Conservation (phyloP, 768 basidiomycete genomes). For the Termitomyces sp. region DNA sequence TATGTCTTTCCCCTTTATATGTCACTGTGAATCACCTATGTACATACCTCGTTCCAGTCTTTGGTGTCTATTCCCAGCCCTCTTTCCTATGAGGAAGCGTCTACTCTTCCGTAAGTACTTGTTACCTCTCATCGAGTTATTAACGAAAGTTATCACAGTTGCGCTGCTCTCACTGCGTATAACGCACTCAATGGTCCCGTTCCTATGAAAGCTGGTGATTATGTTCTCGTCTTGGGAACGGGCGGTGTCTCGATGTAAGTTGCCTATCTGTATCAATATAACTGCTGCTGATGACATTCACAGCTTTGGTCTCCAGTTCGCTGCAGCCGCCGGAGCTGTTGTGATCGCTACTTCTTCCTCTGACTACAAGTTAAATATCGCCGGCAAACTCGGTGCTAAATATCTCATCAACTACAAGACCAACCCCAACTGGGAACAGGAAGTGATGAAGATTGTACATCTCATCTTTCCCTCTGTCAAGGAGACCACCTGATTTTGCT, state of each 20-base stretch:
- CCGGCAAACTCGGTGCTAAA: slow-evolving; percentile 46
- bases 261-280: background rate
- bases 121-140: background rate
- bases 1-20: slow-evolving; percentile 9
- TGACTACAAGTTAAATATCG: slow-evolving; percentile 55
- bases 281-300: background rate
- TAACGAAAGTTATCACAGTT: slow-evolving; percentile 24
- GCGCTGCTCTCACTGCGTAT: slow-evolving; percentile 63
- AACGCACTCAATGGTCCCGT: slow-evolving; percentile 48
- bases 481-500: slow-evolving; percentile 2
- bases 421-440: slow-evolving; percentile 54
- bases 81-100: slow-evolving; percentile 60
- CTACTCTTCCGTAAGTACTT: slow-evolving; percentile 48
- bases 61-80: slow-evolving; percentile 52
- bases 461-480: slow-evolving; percentile 13
- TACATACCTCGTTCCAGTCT: slow-evolving; percentile 24
- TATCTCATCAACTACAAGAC: slow-evolving; percentile 62
- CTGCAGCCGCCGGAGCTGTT: slow-evolving; percentile 56
- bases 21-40: background rate
- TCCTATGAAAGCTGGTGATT: slow-evolving; percentile 55
- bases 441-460: slow-evolving; percentile 39
- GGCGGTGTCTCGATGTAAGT: slow-evolving; percentile 53
- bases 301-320: slow-evolving; percentile 57
- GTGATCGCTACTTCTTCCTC: slow-evolving; percentile 69
- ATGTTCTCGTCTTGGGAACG: slow-evolving; percentile 52